A percentile compares a stretch with the other conserved stretches of the same genome.
phyloP scores from a whole-genome alignment of 176 grass and related monocot species.

The Avena atlantica region DNA sequence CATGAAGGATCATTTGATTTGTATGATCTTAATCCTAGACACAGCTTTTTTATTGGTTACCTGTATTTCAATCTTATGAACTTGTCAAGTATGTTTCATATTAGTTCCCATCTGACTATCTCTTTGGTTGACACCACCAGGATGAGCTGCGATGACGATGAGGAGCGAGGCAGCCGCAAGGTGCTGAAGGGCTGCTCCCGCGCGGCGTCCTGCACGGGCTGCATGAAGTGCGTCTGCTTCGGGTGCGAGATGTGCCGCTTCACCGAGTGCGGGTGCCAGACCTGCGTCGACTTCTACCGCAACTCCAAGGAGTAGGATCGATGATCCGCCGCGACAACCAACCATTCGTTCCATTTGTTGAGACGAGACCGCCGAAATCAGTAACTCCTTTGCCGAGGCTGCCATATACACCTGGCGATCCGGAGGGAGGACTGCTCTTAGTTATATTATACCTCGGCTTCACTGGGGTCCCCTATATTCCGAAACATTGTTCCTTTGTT shows the following conservation, averaged over 20 bases:
- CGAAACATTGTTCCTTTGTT: slow-evolving; percentile 6
- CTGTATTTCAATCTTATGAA: neutral
- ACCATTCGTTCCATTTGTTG: slow-evolving; percentile 42
- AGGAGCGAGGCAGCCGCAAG: slow-evolving; percentile 93
- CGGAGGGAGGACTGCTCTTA: neutral
- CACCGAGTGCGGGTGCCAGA: slow-evolving; percentile 89
- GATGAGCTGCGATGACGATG: slow-evolving; percentile 76
- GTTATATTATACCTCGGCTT: neutral
- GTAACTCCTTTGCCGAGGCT: neutral
- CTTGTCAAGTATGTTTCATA: neutral
- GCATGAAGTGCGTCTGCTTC: slow-evolving; percentile 93
- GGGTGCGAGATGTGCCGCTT: slow-evolving; percentile 92
- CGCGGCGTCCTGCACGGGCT: slow-evolving; percentile 74
- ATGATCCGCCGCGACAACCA: neutral
- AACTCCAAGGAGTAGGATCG: slow-evolving; percentile 52
- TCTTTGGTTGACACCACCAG: slow-evolving; percentile 30
- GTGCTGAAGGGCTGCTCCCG: slow-evolving; percentile 74
- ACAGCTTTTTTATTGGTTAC: neutral
- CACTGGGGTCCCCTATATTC: slow-evolving; percentile 6
- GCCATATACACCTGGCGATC: neutral
- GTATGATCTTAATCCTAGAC: neutral
- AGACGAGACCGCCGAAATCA: neutral
- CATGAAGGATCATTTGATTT: no score
- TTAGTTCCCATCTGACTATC: neutral
- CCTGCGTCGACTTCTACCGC: slow-evolving; percentile 86